A percentile compares a stretch with the other conserved stretches of the same genome.
Evolutionary conservation across 306 rosid species (phyloP).

Genomic region (Vigna unguiculata): DNA sequence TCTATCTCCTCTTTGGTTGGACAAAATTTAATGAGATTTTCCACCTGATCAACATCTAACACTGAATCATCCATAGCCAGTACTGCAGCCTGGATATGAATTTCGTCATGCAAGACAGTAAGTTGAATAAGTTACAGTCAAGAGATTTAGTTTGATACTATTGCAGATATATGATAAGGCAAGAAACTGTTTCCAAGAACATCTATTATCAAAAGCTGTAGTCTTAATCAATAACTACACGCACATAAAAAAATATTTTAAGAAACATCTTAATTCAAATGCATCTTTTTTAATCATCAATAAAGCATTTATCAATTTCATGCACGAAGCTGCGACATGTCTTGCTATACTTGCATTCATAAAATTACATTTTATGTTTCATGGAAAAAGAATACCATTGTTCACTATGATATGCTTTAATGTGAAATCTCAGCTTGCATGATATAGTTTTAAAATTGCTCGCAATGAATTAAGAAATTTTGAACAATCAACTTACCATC

Average conservation of each 20-base stretch:
- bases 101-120: slow-evolving; percentile 34
- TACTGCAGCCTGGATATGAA: slow-evolving; percentile 78
- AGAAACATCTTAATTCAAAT: slow-evolving; percentile 29
- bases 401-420: slow-evolving; percentile 10
- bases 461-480: slow-evolving; percentile 39
- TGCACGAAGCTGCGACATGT: not conserved
- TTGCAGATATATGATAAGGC: not conserved
- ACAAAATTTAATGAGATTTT: slow-evolving; percentile 90
- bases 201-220: not conserved
- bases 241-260: not conserved
- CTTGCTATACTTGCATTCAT: slow-evolving; percentile 13
- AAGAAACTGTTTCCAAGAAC: slow-evolving; percentile 8
- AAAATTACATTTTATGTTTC: slow-evolving; percentile 28
- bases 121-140: slow-evolving; percentile 18
- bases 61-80: slow-evolving; percentile 86
- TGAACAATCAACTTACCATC: slow-evolving; percentile 72
- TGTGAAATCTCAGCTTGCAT: slow-evolving; percentile 47
- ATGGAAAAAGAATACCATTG: slow-evolving; percentile 26
- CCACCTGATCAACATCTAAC: slow-evolving; percentile 95
- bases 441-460: slow-evolving; percentile 15
- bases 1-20: slow-evolving; percentile 99
- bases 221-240: not conserved
- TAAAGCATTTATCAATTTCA: slow-evolving; percentile 30
- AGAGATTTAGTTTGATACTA: slow-evolving; percentile 15
- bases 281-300: slow-evolving; percentile 8